Evolutionary conservation across 1,284 basidiomycete genomes (phyloP).

Genomic region (Porogramme epimiltina): DNA sequence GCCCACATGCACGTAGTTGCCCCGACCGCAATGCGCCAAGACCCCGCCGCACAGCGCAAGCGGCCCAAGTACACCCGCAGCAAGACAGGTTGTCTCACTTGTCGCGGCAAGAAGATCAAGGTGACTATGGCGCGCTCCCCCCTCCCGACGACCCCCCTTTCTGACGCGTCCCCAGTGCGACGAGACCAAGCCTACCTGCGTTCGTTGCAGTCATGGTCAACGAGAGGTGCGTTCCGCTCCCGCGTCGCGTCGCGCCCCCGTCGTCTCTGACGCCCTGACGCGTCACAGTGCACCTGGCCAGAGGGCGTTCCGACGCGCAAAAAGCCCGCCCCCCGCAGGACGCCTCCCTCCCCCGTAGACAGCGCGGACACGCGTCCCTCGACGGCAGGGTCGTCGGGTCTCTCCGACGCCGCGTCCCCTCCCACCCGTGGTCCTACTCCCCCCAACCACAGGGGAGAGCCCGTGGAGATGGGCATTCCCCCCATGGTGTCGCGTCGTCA

Average conservation of each 20-base stretch:
- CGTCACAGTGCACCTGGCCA: slow-evolving; percentile 76
- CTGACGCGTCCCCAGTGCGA: slow-evolving; percentile 59
- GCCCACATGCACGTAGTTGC: slow-evolving; percentile 48
- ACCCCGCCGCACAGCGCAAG: slow-evolving; percentile 60
- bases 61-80: slow-evolving; percentile 85
- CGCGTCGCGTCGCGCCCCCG: slow-evolving; percentile 14
- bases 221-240: slow-evolving; percentile 58
- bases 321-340: slow-evolving; percentile 46
- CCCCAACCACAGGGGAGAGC: slow-evolving; percentile 44
- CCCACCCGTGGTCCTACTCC: slow-evolving; percentile 65
- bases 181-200: slow-evolving; percentile 78
- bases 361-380: slow-evolving; percentile 55
- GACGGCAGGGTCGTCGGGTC: slow-evolving; percentile 61
- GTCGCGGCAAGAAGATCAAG: slow-evolving; percentile 86
- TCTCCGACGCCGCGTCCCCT: slow-evolving; percentile 65
- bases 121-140: slow-evolving; percentile 38
- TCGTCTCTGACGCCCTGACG: slow-evolving; percentile 6
- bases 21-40: slow-evolving; percentile 39
- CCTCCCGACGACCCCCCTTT: slow-evolving; percentile 13
- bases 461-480: slow-evolving; percentile 52
- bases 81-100: slow-evolving; percentile 84
- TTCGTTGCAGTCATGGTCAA: slow-evolving; percentile 77
- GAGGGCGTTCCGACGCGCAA: slow-evolving; percentile 67
- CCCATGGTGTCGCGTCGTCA: slow-evolving; percentile 54
- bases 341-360: slow-evolving; percentile 39